phyloP scores from a whole-genome alignment of 495 filamentous ascomycete species.

The Darksidea phi region DNA sequence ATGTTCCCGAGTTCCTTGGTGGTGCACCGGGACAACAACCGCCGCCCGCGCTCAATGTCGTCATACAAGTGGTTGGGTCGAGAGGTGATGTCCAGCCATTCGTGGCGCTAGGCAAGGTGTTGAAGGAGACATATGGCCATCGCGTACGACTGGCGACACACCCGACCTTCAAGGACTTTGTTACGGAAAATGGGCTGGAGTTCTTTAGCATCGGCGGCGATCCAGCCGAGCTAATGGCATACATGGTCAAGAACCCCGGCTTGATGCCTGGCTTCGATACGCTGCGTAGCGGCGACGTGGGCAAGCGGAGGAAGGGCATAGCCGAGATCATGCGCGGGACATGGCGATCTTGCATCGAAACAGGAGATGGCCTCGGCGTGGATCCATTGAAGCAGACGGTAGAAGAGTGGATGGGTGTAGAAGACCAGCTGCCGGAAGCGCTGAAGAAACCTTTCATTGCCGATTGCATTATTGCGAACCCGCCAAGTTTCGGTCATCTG shows the following conservation, averaged over 20 bases:
- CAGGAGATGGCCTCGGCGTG: constrained; percentile 44
- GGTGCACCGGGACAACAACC: constrained; percentile 59
- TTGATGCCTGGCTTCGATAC: constrained; percentile 48
- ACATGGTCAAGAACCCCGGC: constrained; percentile 50
- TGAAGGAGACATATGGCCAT: constrained; percentile 48
- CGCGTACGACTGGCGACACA: constrained; percentile 66
- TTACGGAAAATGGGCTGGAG: constrained; percentile 54
- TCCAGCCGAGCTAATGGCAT: constrained; percentile 62
- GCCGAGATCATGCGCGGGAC: constrained; percentile 61
- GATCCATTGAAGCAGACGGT: constrained; percentile 28
- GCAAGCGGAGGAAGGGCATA: constrained; percentile 46
- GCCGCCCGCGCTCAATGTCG: constrained; percentile 49
- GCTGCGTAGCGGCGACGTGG: constrained; percentile 44
- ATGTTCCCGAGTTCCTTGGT: constrained; percentile 62
- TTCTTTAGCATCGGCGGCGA: constrained; percentile 67
- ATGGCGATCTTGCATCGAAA: constrained; percentile 63
- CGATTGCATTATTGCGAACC: constrained; percentile 67
- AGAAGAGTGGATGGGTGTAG: constrained; percentile 36
- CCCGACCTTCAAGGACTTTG: constrained; percentile 58
- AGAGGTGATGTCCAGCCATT: constrained; percentile 58
- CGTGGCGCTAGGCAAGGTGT: constrained; percentile 53
- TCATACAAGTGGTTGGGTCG: constrained; percentile 56
- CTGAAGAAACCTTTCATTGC: constrained; percentile 58
- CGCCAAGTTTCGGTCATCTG: constrained; percentile 64
- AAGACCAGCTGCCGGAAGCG: constrained; percentile 18